Conservation (phyloP, 2,329 filamentous ascomycete species). For the Phialophora expanda region DNA sequence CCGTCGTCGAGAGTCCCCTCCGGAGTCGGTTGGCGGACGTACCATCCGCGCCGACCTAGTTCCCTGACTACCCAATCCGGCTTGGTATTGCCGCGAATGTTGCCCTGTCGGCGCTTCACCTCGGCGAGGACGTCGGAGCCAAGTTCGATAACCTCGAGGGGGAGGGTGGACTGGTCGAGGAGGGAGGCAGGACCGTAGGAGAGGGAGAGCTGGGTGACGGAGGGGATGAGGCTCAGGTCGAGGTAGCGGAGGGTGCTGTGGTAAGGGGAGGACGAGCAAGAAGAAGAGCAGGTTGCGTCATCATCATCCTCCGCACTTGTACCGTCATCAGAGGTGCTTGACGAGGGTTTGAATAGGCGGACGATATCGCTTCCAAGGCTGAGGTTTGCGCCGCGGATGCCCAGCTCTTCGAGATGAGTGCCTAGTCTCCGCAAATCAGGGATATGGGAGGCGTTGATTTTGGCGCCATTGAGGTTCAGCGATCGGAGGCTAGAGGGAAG, state of each 20-base stretch:
- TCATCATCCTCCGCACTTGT: conserved; percentile 27
- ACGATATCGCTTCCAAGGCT: conserved; percentile 67
- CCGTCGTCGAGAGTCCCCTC: conserved; percentile 58
- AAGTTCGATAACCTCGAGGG: conserved; percentile 78
- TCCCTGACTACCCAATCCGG: conserved; percentile 75
- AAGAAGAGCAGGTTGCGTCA: conserved; percentile 23
- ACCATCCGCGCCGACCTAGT: conserved; percentile 71
- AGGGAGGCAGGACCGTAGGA: conserved; percentile 63
- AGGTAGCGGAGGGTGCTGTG: conserved; percentile 68
- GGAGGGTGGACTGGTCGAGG: conserved; percentile 64
- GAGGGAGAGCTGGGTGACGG: conserved; percentile 62
- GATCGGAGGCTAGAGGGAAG: conserved; percentile 72
- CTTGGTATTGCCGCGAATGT: conserved; percentile 50
- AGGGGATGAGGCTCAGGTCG: conserved; percentile 73
- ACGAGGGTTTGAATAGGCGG: conserved; percentile 55
- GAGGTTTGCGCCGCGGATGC: conserved; percentile 70
- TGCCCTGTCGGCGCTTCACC: conserved; percentile 57
- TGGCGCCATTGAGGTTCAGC: conserved; percentile 75
- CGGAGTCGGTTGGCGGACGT: conserved; percentile 55
- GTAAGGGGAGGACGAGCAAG: not conserved
- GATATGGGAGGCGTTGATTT: conserved; percentile 69
- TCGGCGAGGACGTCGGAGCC: conserved; percentile 71
- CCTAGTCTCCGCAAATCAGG: conserved; percentile 67
- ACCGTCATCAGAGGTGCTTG: conserved; percentile 40
- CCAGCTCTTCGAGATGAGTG: conserved; percentile 76